These are phyloP conservation scores for Cucurbita argyrosperma DNA, from an alignment of 306 rosid genomes.

Conservation along the genomic window DNA sequence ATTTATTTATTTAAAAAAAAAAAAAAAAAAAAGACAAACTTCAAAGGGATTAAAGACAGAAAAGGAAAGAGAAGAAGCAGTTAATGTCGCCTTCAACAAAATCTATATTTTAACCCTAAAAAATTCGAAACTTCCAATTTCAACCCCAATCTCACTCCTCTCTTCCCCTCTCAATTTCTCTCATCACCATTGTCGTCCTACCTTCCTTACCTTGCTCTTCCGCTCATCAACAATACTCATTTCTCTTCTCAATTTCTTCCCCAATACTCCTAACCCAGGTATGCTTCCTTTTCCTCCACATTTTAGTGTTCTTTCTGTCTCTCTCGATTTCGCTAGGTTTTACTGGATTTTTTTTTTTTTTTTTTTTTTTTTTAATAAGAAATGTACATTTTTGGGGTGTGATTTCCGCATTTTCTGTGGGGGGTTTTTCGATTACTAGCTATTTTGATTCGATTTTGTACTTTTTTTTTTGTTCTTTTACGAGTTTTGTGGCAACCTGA, in stretches of 20 bases:
- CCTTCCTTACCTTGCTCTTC: not conserved
- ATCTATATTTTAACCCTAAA: not conserved
- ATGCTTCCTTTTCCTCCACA: not conserved
- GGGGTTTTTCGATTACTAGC: not conserved
- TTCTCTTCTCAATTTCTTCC: not conserved
- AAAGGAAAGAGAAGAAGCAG: not conserved
- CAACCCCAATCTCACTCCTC: not conserved
- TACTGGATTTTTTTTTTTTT: not conserved
- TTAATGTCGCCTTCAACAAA: not conserved
- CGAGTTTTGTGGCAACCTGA: not conserved
- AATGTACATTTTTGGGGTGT: not conserved
- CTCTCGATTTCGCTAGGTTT: not conserved
- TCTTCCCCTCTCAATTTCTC: not conserved
- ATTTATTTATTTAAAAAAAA: not conserved
- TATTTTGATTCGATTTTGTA: not conserved
- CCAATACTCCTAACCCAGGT: not conserved
- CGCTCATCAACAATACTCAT: not conserved
- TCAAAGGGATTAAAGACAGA: too few relatives aligned
- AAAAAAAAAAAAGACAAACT: not conserved
- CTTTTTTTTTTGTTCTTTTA: not conserved
- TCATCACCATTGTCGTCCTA: not conserved
- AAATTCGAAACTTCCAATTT: not conserved
- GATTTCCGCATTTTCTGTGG: not conserved
- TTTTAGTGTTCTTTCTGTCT: not conserved
- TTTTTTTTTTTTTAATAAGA: not conserved